phyloP scores from a whole-genome alignment of 2,329 filamentous ascomycete genomes.

The Ramichloridium luteum region DNA sequence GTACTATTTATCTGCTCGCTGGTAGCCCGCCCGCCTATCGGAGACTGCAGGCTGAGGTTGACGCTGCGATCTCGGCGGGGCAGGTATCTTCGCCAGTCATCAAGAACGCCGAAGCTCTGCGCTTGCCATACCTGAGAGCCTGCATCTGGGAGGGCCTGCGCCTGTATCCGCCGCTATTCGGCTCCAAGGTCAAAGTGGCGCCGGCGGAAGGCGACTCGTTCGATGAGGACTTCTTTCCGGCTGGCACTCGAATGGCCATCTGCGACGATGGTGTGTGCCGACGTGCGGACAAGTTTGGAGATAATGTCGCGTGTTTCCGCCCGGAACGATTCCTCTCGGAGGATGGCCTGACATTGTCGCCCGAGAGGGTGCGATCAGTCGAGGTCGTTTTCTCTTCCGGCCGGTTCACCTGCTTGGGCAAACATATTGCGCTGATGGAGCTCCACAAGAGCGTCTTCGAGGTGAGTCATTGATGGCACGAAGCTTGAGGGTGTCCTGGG shows the following conservation, averaged over 20 bases:
- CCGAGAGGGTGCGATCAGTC: slow-evolving; percentile 29
- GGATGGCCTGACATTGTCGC: slow-evolving; percentile 22
- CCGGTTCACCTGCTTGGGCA: slow-evolving; percentile 36
- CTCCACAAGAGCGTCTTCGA: slow-evolving; percentile 38
- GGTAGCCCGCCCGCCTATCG: slow-evolving; percentile 33
- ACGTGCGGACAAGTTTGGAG: slow-evolving; percentile 28
- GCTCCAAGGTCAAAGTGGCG: slow-evolving; percentile 16
- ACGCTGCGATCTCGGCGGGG: slow-evolving; percentile 16
- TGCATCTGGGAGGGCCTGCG: slow-evolving; percentile 23
- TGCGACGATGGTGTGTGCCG: slow-evolving; percentile 32
- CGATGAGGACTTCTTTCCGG: slow-evolving; percentile 32
- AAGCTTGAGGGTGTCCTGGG: too few species aligned
- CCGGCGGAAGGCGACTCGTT: slow-evolving; percentile 19
- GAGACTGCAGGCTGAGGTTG: slow-evolving; percentile 39
- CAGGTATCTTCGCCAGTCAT: slow-evolving; percentile 9
- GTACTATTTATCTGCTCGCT: slow-evolving; percentile 38
- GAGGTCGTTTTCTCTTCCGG: slow-evolving; percentile 38
- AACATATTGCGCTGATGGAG: slow-evolving; percentile 38
- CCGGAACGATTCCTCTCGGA: slow-evolving; percentile 43
- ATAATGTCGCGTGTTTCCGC: slow-evolving; percentile 32
- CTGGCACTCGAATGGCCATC: slow-evolving; percentile 35
- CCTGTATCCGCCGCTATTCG: slow-evolving; percentile 21
- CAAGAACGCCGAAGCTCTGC: slow-evolving; percentile 16
- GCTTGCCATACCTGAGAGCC: slow-evolving; percentile 22
- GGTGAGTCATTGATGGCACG: slow-evolving; percentile 22